These are phyloP conservation scores for Coemansia furcata DNA, from an alignment of 192 early-diverging fungal genomes.

Conservation along the genomic window DNA sequence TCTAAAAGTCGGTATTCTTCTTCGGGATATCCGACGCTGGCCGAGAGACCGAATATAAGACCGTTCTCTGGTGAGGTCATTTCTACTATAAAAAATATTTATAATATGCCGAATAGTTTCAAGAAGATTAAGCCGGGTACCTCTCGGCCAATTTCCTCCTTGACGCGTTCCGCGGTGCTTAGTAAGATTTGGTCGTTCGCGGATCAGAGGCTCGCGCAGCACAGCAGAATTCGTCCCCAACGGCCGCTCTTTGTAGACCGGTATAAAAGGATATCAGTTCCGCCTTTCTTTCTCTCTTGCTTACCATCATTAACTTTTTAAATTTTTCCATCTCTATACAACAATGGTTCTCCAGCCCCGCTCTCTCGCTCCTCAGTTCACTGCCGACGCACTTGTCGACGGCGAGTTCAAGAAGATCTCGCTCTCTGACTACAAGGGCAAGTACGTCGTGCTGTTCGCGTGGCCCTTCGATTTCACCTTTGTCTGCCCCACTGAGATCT, in stretches of 20 bases:
- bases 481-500: constrained; percentile 93
- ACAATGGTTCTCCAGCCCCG: constrained; percentile 54
- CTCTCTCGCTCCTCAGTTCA: constrained; percentile 62
- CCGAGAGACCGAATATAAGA: constrained; percentile 23
- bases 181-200: background rate
- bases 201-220: background rate
- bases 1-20: constrained; percentile 41
- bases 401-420: constrained; percentile 66
- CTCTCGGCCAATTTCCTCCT: background rate
- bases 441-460: constrained; percentile 79
- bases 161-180: background rate
- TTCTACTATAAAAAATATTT: background rate
- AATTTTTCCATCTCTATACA: background rate
- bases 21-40: constrained; percentile 39
- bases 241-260: background rate
- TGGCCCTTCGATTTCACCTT: constrained; percentile 93
- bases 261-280: background rate
- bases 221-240: background rate
- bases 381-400: constrained; percentile 63
- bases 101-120: background rate
- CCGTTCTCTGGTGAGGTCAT: constrained; percentile 2
- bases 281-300: background rate
- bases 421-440: constrained; percentile 67
- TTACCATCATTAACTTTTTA: background rate
- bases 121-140: background rate